Evolutionary conservation across 192 early-diverging fungal genomes (phyloP), one percentile per base, ranked within the genome.

Genomic region (Diversispora eburnea): DNA sequence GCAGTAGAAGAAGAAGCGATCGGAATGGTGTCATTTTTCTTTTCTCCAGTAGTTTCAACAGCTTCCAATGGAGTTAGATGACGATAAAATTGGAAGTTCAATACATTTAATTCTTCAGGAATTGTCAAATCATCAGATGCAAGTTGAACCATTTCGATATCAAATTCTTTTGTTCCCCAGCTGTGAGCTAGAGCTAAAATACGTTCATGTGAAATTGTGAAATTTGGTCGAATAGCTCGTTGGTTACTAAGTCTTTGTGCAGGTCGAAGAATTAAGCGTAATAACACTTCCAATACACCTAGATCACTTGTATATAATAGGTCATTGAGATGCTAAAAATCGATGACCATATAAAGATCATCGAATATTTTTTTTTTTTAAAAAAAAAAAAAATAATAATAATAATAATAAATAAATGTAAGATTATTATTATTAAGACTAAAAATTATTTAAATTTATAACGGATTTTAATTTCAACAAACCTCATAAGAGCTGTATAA

Each of bases 401-500:
- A 33, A 33, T 1, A 33, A 33, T 1, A 33, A 33, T 33, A 2
- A 33, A 33, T n/a, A 33, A 33, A 33, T 33, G 25, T 1, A 33
- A 33, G 25, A 33, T 33, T 33, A 33, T 17, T 13, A 17, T 54
- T 17, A 54, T 54, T 17, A 17, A 54, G 12, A 17, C 12, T 54
- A 17, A 13, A 52, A 54, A 4, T 54, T 54, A 17, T 54, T 54
- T 54, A 13, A 54, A 54, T 17, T 10, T 4, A 54, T 17, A 13
- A 2, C 9, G 4, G 0, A 17, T 17, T 13, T 17, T 65, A 67
- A 13, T 20, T 25, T 57, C 15, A n/a, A 19, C 48, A 76, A 80
- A 95, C 94, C 84, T 95, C 94, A 67, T 89, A 93, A 13, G 95
- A 97, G 67, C 87, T 93, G 79, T 98, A 99, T 33, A 98, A 81